Conservation (phyloP, 495 filamentous ascomycete genomes). For the Sphaerosporella brunnea region DNA sequence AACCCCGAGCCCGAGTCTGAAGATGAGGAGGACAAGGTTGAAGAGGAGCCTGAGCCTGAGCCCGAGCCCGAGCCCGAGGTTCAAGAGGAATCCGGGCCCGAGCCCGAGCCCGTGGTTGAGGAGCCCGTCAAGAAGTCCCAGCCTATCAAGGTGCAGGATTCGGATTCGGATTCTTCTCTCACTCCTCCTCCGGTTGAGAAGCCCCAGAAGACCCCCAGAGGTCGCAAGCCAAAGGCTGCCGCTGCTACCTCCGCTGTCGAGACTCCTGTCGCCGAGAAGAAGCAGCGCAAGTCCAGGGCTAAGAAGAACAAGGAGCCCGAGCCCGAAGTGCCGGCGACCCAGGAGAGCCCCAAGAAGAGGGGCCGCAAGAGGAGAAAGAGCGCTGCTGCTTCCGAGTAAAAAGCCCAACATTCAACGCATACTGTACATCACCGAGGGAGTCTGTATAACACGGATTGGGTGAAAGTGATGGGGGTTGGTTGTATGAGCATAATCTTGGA, state of each 20-base stretch:
- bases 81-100: slow-evolving; percentile 3
- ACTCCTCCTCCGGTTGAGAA: slow-evolving; percentile 39
- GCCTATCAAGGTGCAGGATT: slow-evolving; percentile 31
- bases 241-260: slow-evolving; percentile 1
- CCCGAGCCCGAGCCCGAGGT: slow-evolving; percentile 8
- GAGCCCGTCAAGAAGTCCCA: slow-evolving; percentile 25
- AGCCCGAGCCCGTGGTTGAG: slow-evolving; percentile 29
- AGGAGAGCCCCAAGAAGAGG: slow-evolving; percentile 19
- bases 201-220: slow-evolving; percentile 32
- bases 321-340: slow-evolving; percentile 8
- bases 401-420: background rate
- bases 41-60: slow-evolving; percentile 1
- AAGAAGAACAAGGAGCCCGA: slow-evolving; percentile 22
- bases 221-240: slow-evolving; percentile 16
- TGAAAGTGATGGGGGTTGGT: background rate
- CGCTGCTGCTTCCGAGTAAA: background rate
- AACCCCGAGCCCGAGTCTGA: slow-evolving; percentile 32
- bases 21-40: background rate
- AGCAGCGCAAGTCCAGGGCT: slow-evolving; percentile 12
- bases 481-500: too few relatives aligned
- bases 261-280: slow-evolving; percentile 9
- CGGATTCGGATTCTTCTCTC: slow-evolving; percentile 37
- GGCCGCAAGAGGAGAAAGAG: slow-evolving; percentile 20
- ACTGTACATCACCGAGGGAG: background rate
- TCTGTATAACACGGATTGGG: background rate